These are phyloP conservation scores for Neofusicoccum sp. DNA, from an alignment of 2,329 filamentous ascomycete species.

Conservation along the genomic window DNA sequence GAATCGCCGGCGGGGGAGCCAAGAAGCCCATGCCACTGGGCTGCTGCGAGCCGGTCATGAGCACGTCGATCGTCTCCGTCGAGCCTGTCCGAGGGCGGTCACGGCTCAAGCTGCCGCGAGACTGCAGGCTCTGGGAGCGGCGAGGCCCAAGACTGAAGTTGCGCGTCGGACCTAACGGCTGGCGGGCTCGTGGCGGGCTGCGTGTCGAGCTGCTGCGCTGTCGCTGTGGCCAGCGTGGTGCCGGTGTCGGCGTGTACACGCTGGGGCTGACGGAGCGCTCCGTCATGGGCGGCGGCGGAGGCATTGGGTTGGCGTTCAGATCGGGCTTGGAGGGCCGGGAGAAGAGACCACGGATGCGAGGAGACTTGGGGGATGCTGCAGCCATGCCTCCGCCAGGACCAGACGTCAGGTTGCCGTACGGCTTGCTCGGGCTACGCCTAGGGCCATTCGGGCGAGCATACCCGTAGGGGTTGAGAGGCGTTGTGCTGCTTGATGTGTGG, in stretches of 20 bases:
- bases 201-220: slow-evolving; percentile 15
- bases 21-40: slow-evolving; percentile 10
- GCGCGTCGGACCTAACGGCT: slow-evolving; percentile 15
- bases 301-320: not conserved
- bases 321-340: not conserved
- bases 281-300: slow-evolving; percentile 2
- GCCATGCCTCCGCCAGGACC: slow-evolving; percentile 19
- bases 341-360: slow-evolving; percentile 9
- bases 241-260: slow-evolving; percentile 17
- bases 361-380: slow-evolving; percentile 9
- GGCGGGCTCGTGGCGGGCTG: not conserved
- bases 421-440: slow-evolving; percentile 8
- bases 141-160: slow-evolving; percentile 16
- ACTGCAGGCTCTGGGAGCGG: slow-evolving; percentile 7
- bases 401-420: slow-evolving; percentile 13
- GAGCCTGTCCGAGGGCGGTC: slow-evolving; percentile 35
- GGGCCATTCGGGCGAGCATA: slow-evolving; percentile 4
- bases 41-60: slow-evolving; percentile 39
- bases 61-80: slow-evolving; percentile 49
- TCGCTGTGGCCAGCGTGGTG: not conserved
- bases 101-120: slow-evolving; percentile 10
- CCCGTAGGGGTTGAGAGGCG: slow-evolving; percentile 13
- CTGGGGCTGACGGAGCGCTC: not conserved
- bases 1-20: slow-evolving; percentile 1
- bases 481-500: not conserved